Evolutionary conservation across 2,329 filamentous ascomycete species (phyloP), one percentile per base, ranked within the genome.

Genomic region (Fusarium scirpi): DNA sequence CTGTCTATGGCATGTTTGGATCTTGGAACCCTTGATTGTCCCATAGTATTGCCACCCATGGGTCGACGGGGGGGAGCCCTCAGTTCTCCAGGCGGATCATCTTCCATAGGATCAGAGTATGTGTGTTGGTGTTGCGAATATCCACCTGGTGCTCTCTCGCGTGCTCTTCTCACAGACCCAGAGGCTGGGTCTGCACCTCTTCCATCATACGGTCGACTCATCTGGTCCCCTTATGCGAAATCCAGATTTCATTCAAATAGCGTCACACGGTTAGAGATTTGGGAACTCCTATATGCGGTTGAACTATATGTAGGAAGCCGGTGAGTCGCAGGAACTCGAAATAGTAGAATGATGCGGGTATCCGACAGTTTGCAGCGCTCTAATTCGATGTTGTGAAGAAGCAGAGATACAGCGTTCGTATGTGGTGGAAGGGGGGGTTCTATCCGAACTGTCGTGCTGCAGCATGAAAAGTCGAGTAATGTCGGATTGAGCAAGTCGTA

Each of bases 171-270:
- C 72, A 87, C 83, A 65, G 87, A 87, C 74, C 85, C 85, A 72
- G 78, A 82, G 74, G 73, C 76, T 78, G 80, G 80, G 69, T 87
- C 86, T 85, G 85, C 85, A 70, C 80, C 80, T 78, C 79, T 82
- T 80, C 83, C 86, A 87, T 88, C 79, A 82, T 87, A 83, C 75
- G 77, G 75, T 78, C 81, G 82, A 84, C 82, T 88, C 87, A 88
- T 89, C 83, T 84, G 84, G 76, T 70, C 63, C 52, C 55, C 71
- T 72, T 63, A 71, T 70, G 65, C 48, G 57, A 69, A 70, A 47
- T 66, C 70, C 57, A 66, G 38, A 22, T 62, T 48, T 70, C 65
- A 65, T 73, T 63, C 67, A 68, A 70, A 63, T 60, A 67, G 62
- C 47, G 57, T 61, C 58, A 60, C 61, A 62, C 44, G 44, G 64